Conservation (phyloP, 2,329 filamentous ascomycete species). For the Eutypella sp. region DNA sequence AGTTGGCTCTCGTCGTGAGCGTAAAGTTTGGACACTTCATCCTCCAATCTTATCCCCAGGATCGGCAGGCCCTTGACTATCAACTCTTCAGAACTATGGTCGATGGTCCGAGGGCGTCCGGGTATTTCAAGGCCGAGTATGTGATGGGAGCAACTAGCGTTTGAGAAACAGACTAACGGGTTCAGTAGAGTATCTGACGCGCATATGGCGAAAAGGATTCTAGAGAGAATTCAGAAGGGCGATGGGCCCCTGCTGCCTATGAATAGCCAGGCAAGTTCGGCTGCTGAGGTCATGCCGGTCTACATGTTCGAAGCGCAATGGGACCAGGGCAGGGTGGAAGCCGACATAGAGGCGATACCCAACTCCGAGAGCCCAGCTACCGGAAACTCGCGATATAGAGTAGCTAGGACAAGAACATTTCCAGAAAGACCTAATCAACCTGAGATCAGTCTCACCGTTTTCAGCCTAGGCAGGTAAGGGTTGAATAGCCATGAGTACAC, state of each 20-base stretch:
- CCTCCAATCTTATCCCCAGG: neutral
- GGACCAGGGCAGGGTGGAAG: slow-evolving; percentile 11
- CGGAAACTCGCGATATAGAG: slow-evolving; percentile 1
- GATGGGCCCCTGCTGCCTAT: slow-evolving; percentile 9
- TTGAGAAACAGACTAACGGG: neutral
- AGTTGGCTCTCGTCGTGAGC: neutral
- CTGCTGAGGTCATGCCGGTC: slow-evolving; percentile 14
- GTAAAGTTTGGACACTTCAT: neutral
- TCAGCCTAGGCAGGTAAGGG: slow-evolving; percentile 30
- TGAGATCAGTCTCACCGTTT: slow-evolving; percentile 21
- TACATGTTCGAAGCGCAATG: slow-evolving; percentile 18
- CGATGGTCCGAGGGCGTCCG: neutral
- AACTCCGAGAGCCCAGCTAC: neutral
- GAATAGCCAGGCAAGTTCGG: slow-evolving; percentile 9
- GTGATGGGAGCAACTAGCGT: neutral
- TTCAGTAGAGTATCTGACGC: neutral
- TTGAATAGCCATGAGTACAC: neutral
- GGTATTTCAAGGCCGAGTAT: neutral
- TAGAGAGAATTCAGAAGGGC: neutral
- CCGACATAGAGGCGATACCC: slow-evolving; percentile 8
- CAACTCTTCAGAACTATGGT: neutral
- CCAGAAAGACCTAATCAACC: slow-evolving; percentile 6
- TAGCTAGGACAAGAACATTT: slow-evolving; percentile 9
- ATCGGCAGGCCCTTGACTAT: neutral
- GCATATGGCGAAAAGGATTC: neutral